phyloP scores from a whole-genome alignment of 2,329 filamentous ascomycete genomes.

The Calycina herbarum region DNA sequence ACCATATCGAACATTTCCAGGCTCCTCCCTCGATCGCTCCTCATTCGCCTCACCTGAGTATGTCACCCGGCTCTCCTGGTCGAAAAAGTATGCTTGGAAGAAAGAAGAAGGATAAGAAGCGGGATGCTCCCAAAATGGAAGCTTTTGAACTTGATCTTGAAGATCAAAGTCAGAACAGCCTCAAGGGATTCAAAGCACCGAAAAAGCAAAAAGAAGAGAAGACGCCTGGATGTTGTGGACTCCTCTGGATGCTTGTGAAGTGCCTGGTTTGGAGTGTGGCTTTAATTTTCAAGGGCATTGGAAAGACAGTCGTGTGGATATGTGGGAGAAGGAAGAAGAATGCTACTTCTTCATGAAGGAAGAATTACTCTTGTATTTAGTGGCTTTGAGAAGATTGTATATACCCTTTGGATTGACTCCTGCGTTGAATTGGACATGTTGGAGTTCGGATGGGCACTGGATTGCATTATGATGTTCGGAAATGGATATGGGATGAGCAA shows the following conservation, averaged over 20 bases:
- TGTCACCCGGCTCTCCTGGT: conserved; percentile 31
- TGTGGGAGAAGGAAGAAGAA: conserved; percentile 39
- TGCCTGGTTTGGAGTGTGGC: conserved; percentile 59
- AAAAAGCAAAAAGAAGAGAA: conserved; percentile 51
- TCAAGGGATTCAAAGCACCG: conserved; percentile 29
- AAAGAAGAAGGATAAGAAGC: conserved; percentile 19
- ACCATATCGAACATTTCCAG: conserved; percentile 54
- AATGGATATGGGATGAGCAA: conserved; percentile 3
- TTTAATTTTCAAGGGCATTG: conserved; percentile 54
- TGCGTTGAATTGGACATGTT: background rate
- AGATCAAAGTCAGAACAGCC: conserved; percentile 59
- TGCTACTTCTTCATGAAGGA: background rate
- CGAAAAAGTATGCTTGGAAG: conserved; percentile 31
- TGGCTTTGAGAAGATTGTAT: conserved; percentile 1
- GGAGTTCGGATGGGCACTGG: conserved; percentile 4
- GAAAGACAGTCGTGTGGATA: conserved; percentile 50
- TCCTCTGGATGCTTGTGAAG: conserved; percentile 56
- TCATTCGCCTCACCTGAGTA: conserved; percentile 13
- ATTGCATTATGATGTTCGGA: background rate
- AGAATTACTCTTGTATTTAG: background rate
- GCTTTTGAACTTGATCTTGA: conserved; percentile 63
- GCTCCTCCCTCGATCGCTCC: conserved; percentile 44
- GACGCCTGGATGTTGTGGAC: conserved; percentile 51
- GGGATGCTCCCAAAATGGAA: conserved; percentile 43
- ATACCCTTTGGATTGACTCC: conserved; percentile 1